Conservation (phyloP, 495 filamentous ascomycete species). For the Friedmanniomyces simplex region DNA sequence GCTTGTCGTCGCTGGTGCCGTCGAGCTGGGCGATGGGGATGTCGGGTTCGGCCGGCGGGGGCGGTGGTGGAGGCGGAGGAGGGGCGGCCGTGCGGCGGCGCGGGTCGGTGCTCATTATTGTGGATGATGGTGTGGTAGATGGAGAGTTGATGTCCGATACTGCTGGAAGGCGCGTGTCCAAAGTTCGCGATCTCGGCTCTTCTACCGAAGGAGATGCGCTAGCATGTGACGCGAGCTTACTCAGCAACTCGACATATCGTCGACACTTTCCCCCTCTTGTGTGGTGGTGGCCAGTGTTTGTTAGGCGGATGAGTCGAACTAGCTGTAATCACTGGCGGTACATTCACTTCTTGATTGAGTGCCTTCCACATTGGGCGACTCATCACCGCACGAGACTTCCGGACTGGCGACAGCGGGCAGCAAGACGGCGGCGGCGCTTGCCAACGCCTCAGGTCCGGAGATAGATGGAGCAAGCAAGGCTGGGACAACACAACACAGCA, state of each 20-base stretch:
- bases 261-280: neutral
- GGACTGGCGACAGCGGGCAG: too few relatives aligned
- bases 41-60: slow-evolving; percentile 1
- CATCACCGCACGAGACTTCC: too few relatives aligned
- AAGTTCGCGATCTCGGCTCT: neutral
- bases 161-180: neutral
- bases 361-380: too few relatives aligned
- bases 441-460: too few relatives aligned
- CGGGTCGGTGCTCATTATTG: slow-evolving; percentile 1
- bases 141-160: neutral
- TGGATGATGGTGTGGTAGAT: neutral
- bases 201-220: neutral
- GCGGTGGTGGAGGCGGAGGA: slow-evolving; percentile 5
- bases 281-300: too few relatives aligned
- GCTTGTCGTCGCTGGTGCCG: neutral
- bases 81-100: neutral
- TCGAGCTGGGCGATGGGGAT: neutral
- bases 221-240: neutral
- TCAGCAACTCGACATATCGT: neutral
- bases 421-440: too few relatives aligned
- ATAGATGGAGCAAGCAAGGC: neutral
- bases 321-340: too few relatives aligned
- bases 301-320: too few relatives aligned
- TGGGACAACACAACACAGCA: neutral
- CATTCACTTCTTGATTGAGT: too few relatives aligned